phyloP scores from a whole-genome alignment of 1,284 basidiomycete genomes.

The Mycena citricolor region DNA sequence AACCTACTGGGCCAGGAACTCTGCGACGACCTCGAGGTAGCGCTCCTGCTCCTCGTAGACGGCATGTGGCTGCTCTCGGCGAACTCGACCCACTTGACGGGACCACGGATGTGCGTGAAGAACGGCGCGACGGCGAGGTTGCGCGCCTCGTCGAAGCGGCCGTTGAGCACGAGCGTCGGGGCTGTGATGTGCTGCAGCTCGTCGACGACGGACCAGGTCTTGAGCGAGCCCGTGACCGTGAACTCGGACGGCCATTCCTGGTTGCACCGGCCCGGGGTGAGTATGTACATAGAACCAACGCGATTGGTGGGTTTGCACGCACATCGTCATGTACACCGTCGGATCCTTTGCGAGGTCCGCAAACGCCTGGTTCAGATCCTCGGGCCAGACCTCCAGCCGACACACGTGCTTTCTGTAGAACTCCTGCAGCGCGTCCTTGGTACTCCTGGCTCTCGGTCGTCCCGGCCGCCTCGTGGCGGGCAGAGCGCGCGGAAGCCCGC shows the following conservation, averaged over 20 bases:
- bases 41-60: conserved; percentile 45
- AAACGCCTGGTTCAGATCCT: conserved; percentile 26
- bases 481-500: conserved; percentile 40
- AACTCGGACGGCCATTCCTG: conserved; percentile 58
- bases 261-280: not conserved
- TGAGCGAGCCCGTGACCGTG: conserved; percentile 46
- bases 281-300: not conserved
- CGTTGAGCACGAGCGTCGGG: conserved; percentile 53
- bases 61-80: conserved; percentile 45
- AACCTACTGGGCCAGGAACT: conserved; percentile 27
- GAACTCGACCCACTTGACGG: conserved; percentile 50
- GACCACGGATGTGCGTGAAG: conserved; percentile 40
- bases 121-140: conserved; percentile 45
- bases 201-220: conserved; percentile 46
- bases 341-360: conserved; percentile 41
- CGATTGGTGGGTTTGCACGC: conserved; percentile 16
- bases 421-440: conserved; percentile 35
- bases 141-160: conserved; percentile 49
- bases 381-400: conserved; percentile 41
- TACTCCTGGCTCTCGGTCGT: conserved; percentile 45
- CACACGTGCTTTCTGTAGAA: conserved; percentile 45
- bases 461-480: conserved; percentile 43
- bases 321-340: conserved; percentile 47
- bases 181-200: conserved; percentile 44
- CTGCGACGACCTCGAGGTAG: conserved; percentile 40